These are phyloP conservation scores for Aureobasidium pullulans DNA, from an alignment of 2,329 filamentous ascomycete species.

Conservation along the genomic window DNA sequence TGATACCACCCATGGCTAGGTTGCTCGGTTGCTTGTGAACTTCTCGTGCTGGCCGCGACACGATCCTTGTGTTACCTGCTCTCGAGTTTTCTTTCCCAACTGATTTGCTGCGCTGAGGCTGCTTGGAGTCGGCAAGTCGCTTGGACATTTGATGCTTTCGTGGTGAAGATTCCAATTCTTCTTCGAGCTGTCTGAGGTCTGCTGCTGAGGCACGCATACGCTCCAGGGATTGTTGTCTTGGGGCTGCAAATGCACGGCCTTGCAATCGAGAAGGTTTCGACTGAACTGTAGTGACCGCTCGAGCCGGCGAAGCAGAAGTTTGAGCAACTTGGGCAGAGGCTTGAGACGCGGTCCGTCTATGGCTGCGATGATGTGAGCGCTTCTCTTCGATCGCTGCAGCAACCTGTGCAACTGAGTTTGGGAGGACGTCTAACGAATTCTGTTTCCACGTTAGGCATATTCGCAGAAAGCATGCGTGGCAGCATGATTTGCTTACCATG, in stretches of 20 bases:
- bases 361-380: constrained; percentile 18
- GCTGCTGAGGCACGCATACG: constrained; percentile 35
- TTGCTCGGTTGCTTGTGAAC: constrained; percentile 14
- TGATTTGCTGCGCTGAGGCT: constrained; percentile 13
- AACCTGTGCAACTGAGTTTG: constrained; percentile 49
- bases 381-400: constrained; percentile 49
- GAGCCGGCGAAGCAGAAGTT: background rate
- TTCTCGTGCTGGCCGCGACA: constrained; percentile 14
- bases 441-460: background rate
- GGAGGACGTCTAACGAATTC: constrained; percentile 49
- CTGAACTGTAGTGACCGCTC: constrained; percentile 18
- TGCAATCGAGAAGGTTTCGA: constrained; percentile 36
- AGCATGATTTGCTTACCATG: constrained; percentile 31
- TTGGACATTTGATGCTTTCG: constrained; percentile 28
- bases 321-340: background rate
- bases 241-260: constrained; percentile 47
- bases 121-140: background rate
- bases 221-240: constrained; percentile 44
- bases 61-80: constrained; percentile 13
- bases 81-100: background rate
- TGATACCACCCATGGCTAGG: constrained; percentile 15
- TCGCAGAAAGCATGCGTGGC: constrained; percentile 20
- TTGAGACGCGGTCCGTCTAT: background rate
- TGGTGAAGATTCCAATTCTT: constrained; percentile 37
- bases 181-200: constrained; percentile 35